These are phyloP conservation scores for Arthrobotrys sphaeroides DNA, from an alignment of 2,329 filamentous ascomycete species.

Conservation along the genomic window DNA sequence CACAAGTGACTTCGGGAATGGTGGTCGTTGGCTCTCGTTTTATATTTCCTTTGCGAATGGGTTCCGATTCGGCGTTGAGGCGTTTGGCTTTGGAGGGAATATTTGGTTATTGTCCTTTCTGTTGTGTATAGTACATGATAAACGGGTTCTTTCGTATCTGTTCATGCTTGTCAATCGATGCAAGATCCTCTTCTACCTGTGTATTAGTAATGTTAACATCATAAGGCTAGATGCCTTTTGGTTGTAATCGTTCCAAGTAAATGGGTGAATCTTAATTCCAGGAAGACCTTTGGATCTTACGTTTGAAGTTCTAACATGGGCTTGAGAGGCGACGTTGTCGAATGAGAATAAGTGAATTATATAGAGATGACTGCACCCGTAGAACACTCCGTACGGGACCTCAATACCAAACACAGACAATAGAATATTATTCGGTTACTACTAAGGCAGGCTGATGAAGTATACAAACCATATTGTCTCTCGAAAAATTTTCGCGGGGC, in stretches of 20 bases:
- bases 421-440: conserved; percentile 32
- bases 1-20: background rate
- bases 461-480: conserved; percentile 43
- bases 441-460: conserved; percentile 28
- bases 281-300: no score
- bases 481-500: background rate
- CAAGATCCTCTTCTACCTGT: background rate
- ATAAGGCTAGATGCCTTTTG: background rate
- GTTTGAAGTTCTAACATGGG: no score
- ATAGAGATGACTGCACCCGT: no score
- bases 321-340: no score
- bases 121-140: background rate
- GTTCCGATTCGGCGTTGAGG: conserved; percentile 32
- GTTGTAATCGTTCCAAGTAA: background rate
- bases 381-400: background rate
- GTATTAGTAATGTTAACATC: background rate
- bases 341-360: no score
- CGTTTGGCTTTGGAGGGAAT: conserved; percentile 2
- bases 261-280: no score
- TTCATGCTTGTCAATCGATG: background rate
- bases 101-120: background rate
- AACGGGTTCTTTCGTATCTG: background rate
- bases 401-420: conserved; percentile 3
- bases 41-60: background rate
- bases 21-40: background rate